phyloP scores from a whole-genome alignment of 2,329 filamentous ascomycete species.

The Juglanconis juglandina region DNA sequence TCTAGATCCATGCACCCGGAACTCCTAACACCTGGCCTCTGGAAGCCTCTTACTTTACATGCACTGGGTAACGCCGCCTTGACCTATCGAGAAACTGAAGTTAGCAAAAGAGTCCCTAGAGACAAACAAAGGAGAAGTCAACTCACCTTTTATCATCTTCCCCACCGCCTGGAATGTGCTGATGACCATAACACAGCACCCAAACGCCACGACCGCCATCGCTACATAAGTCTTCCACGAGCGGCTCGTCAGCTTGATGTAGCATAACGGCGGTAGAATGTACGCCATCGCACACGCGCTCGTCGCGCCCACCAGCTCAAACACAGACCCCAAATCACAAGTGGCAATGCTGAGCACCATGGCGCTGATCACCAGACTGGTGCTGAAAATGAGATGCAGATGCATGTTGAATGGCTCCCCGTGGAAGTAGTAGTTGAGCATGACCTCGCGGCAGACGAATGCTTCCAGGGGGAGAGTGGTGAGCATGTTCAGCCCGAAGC shows the following conservation, averaged over 20 bases:
- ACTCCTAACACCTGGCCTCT: neutral
- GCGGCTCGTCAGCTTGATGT: slow-evolving; percentile 82
- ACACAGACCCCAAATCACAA: slow-evolving; percentile 90
- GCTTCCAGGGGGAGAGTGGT: slow-evolving; percentile 94
- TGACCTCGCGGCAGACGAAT: slow-evolving; percentile 95
- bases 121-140: neutral
- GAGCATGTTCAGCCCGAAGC: slow-evolving; percentile 98
- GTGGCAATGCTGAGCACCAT: slow-evolving; percentile 78
- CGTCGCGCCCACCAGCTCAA: slow-evolving; percentile 93
- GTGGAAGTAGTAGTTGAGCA: slow-evolving; percentile 77
- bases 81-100: slow-evolving; percentile 18
- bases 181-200: slow-evolving; percentile 28
- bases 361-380: slow-evolving; percentile 73
- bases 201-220: slow-evolving; percentile 27
- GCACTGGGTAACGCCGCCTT: slow-evolving; percentile 27
- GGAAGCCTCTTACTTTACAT: slow-evolving; percentile 15
- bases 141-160: slow-evolving; percentile 28
- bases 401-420: slow-evolving; percentile 74
- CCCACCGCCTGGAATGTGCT: slow-evolving; percentile 27
- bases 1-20: neutral
- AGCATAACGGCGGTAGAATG: slow-evolving; percentile 91
- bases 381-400: slow-evolving; percentile 83
- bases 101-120: neutral
- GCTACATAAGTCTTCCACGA: slow-evolving; percentile 31
- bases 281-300: slow-evolving; percentile 93